Evolutionary conservation across 345 rosid genomes (phyloP).

Genomic region (Salix brachista): DNA sequence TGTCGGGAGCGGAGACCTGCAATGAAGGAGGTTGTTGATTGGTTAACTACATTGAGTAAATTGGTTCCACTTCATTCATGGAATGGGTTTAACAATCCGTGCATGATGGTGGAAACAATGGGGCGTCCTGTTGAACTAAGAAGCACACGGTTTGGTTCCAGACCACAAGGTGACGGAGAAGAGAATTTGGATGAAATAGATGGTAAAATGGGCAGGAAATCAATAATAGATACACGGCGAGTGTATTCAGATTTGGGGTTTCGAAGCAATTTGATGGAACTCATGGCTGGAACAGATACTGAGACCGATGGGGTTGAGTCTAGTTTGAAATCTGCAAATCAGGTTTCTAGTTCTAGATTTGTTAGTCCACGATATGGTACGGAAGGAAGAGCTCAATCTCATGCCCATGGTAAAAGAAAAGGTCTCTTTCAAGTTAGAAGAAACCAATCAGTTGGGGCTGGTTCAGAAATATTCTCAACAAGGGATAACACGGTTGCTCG

Average conservation of each 20-base stretch:
- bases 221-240: slow-evolving; percentile 40
- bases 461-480: slow-evolving; percentile 26
- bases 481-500: slow-evolving; percentile 14
- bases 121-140: slow-evolving; percentile 66
- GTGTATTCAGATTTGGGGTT: slow-evolving; percentile 72
- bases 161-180: slow-evolving; percentile 19
- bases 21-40: slow-evolving; percentile 79
- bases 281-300: slow-evolving; percentile 48
- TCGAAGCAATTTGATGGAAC: slow-evolving; percentile 72
- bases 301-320: slow-evolving; percentile 17
- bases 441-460: slow-evolving; percentile 37
- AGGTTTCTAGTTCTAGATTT: slow-evolving; percentile 37
- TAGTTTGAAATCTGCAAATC: slow-evolving; percentile 19
- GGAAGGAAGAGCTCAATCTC: slow-evolving; percentile 24
- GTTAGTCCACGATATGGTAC: slow-evolving; percentile 31
- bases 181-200: slow-evolving; percentile 32
- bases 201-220: slow-evolving; percentile 25
- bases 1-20: slow-evolving; percentile 94
- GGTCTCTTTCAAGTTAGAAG: slow-evolving; percentile 12
- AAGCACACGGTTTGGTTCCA: slow-evolving; percentile 17
- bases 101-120: slow-evolving; percentile 90
- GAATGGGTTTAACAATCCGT: slow-evolving; percentile 91
- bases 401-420: slow-evolving; percentile 12
- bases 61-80: slow-evolving; percentile 79
- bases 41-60: slow-evolving; percentile 68